Evolutionary conservation across 202 grass and related monocot species (phyloP), one percentile per base, ranked within the genome.

Genomic region (Dendrocalamus latiflorus): DNA sequence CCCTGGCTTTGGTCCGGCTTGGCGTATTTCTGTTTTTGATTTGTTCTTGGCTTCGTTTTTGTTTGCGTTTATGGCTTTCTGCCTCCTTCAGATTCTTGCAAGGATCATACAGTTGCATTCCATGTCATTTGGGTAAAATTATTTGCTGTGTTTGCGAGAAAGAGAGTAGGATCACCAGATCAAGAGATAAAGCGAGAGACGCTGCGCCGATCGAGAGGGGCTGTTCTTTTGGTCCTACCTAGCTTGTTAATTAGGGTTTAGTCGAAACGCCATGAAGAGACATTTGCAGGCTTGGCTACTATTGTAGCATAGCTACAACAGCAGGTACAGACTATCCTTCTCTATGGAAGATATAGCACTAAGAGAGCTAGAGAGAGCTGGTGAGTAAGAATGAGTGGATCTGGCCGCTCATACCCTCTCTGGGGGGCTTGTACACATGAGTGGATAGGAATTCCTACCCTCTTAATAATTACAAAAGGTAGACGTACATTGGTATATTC

Each of bases 191-290:
- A 58, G 55, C 9, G 22, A 9, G n/a, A 9, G 20, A 22, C n/a
- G n/a, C n/a, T n/a, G n/a, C 53, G n/a, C 8, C 8, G 8, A 26
- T 26, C 22, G 0, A 15, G 10, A 59, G 1, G 4, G 11, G 14
- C 2, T 28, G 11, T 60, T 60, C 11, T 60, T 12, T 60, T 60
- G 11, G 2, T 26, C 24, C 57, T 24, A 3, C n/a, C 55, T 60
- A 28, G 4, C 12, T 14, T 28, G 22, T 24, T 6, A 71, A 56
- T 47, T 84, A 89, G n/a, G 82, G 82, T 43, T 91, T 79, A 65
- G 65, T 57, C 37, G 7, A 25, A 50, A 83, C 69, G 21, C 55
- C 55, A 47, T 0, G 65, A 48, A 74, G 44, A 49, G 63, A 59
- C 47, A 51, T 8, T 68, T 43, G 2, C 49, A 65, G 14, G 44